Conservation (phyloP, 495 filamentous ascomycete species). For the Aspergillus wentii region DNA sequence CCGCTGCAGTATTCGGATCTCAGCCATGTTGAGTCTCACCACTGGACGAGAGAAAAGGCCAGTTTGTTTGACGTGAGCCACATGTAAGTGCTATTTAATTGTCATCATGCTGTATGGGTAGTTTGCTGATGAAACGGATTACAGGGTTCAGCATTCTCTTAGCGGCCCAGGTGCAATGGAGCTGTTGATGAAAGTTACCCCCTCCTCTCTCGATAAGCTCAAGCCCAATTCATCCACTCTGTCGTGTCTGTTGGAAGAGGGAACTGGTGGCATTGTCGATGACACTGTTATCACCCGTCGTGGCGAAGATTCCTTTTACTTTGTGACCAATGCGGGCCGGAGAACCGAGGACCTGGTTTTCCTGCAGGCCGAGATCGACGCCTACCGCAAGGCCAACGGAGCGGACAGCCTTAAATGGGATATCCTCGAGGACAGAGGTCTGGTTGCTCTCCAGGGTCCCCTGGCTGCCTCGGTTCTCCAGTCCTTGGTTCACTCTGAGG, state of each 20-base stretch:
- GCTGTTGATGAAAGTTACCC: constrained; percentile 78
- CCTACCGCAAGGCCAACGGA: constrained; percentile 42
- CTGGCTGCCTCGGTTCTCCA: constrained; percentile 60
- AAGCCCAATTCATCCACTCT: constrained; percentile 63
- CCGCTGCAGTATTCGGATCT: constrained; percentile 80
- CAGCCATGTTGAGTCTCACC: constrained; percentile 72
- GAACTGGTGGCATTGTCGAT: constrained; percentile 87
- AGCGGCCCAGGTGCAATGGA: constrained; percentile 70
- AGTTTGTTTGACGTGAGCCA: constrained; percentile 82
- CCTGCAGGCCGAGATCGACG: constrained; percentile 57
- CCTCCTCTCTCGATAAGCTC: constrained; percentile 57
- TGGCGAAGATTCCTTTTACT: constrained; percentile 67
- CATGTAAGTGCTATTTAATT: constrained; percentile 39
- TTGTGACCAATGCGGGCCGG: constrained; percentile 95
- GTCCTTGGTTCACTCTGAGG: constrained; percentile 44
- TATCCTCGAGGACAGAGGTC: constrained; percentile 59
- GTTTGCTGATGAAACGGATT: no score
- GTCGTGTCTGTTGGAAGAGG: constrained; percentile 70
- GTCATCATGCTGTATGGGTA: no score
- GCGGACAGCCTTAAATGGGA: constrained; percentile 59
- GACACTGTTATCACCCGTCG: constrained; percentile 84
- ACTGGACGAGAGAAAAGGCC: constrained; percentile 79
- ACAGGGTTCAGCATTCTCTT: constrained; percentile 65
- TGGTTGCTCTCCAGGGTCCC: constrained; percentile 88
- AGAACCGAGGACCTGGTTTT: constrained; percentile 80